A percentile compares a stretch with the other conserved stretches of the same genome.
These are phyloP conservation scores for Pseudogymnoascus sp. DNA, from an alignment of 2,329 filamentous ascomycete genomes.

Conservation along the genomic window DNA sequence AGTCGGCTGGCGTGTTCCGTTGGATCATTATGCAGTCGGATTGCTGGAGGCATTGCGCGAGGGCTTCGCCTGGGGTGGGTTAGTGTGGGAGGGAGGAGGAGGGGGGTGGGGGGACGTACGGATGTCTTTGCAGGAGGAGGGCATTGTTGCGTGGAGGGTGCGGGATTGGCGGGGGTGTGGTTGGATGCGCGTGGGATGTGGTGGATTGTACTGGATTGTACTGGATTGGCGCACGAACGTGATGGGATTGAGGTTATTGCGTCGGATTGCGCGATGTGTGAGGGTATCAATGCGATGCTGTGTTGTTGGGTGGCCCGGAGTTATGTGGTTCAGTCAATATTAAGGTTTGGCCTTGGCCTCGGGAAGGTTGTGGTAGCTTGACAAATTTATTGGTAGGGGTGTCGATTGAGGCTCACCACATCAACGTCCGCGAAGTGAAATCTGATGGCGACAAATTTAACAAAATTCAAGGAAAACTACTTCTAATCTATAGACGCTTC, in stretches of 20 bases:
- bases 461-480: neutral
- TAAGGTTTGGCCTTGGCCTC: conserved; percentile 1
- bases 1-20: conserved; percentile 79
- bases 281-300: conserved; percentile 5
- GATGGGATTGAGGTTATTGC: neutral
- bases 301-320: neutral
- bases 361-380: neutral
- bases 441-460: neutral
- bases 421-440: neutral
- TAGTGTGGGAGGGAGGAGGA: conserved; percentile 8
- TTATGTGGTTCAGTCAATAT: conserved; percentile 10
- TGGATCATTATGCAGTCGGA: conserved; percentile 95
- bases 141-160: conserved; percentile 53
- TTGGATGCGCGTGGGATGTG: neutral
- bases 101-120: conserved; percentile 45
- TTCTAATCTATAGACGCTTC: neutral
- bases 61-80: conserved; percentile 65
- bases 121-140: conserved; percentile 93
- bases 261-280: neutral
- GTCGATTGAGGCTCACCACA: neutral
- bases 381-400: neutral
- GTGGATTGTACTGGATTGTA: neutral
- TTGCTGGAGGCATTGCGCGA: conserved; percentile 91
- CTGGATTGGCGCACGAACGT: neutral
- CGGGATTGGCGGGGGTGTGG: neutral